A percentile compares a stretch with the other conserved stretches of the same genome.
phyloP scores from a whole-genome alignment of 768 basidiomycete species.

The Kwoniella botswanensis region DNA sequence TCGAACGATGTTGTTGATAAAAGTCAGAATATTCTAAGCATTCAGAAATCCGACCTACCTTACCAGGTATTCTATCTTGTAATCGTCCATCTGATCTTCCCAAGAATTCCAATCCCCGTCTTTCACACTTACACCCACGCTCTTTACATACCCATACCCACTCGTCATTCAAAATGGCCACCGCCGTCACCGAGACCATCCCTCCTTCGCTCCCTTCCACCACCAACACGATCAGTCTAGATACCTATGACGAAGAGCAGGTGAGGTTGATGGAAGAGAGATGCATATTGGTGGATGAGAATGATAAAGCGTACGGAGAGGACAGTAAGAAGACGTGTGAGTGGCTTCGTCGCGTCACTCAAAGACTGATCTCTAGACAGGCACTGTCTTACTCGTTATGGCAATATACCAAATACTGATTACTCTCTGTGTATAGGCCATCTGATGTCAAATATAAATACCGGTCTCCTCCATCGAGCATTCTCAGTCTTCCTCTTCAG shows the following conservation, averaged over 20 bases:
- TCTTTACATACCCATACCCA: not conserved
- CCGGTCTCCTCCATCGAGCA: conserved; percentile 92
- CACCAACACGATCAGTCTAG: conserved; percentile 66
- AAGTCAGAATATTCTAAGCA: not conserved
- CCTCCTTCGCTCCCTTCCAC: conserved; percentile 9
- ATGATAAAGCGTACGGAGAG: conserved; percentile 58
- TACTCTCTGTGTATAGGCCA: conserved; percentile 68
- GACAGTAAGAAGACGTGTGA: conserved; percentile 95
- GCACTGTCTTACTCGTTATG: no score
- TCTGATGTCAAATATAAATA: conserved; percentile 92
- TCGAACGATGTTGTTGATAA: conserved; percentile 13
- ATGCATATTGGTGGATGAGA: conserved; percentile 56
- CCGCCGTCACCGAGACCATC: conserved; percentile 16
- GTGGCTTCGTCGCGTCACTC: no score
- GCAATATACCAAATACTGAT: no score
- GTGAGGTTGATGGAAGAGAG: conserved; percentile 93
- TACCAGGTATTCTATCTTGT: not conserved
- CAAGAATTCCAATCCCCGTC: no score
- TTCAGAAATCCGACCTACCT: not conserved
- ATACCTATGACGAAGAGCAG: conserved; percentile 87
- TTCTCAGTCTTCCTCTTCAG: conserved; percentile 98
- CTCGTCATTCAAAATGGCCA: conserved; percentile 10
- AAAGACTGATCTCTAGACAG: no score
- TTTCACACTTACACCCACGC: not conserved
- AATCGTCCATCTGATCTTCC: no score